Evolutionary conservation across 2,329 filamentous ascomycete genomes (phyloP).

Genomic region (Aphanoascus verrucosus): DNA sequence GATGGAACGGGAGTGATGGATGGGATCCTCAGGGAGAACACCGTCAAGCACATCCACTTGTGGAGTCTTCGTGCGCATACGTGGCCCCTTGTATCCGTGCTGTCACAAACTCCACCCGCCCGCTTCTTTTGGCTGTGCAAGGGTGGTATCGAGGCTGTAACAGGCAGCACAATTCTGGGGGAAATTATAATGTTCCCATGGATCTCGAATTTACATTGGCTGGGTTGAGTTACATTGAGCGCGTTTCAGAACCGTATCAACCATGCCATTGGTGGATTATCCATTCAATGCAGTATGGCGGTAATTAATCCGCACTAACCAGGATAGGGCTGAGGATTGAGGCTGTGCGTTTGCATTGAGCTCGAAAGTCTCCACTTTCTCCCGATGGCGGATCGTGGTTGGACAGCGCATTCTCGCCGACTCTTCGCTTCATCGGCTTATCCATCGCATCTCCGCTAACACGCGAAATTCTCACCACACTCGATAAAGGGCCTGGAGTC

Average conservation of each 20-base stretch:
- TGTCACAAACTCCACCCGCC: background rate
- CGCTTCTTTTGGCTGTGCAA: background rate
- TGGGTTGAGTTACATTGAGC: background rate
- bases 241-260: slow-evolving; percentile 2
- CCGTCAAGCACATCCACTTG: background rate
- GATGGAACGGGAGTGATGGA: background rate
- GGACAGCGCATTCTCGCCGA: background rate
- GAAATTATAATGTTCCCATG: background rate
- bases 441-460: background rate
- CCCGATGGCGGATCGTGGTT: background rate
- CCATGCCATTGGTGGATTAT: background rate
- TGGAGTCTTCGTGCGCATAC: background rate
- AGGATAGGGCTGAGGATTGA: background rate
- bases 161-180: slow-evolving; percentile 2
- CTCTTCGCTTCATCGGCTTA: too few relatives aligned
- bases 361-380: too few relatives aligned
- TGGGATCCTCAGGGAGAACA: slow-evolving; percentile 1
- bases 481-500: background rate
- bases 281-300: background rate
- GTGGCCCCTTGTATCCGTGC: slow-evolving; percentile 4
- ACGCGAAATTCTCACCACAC: background rate
- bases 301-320: background rate
- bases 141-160: background rate
- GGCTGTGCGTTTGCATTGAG: background rate
- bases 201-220: background rate